Evolutionary conservation across 371 early-diverging fungal genomes (phyloP), one percentile per base, ranked within the genome.

Genomic region (Mortierella sp.): DNA sequence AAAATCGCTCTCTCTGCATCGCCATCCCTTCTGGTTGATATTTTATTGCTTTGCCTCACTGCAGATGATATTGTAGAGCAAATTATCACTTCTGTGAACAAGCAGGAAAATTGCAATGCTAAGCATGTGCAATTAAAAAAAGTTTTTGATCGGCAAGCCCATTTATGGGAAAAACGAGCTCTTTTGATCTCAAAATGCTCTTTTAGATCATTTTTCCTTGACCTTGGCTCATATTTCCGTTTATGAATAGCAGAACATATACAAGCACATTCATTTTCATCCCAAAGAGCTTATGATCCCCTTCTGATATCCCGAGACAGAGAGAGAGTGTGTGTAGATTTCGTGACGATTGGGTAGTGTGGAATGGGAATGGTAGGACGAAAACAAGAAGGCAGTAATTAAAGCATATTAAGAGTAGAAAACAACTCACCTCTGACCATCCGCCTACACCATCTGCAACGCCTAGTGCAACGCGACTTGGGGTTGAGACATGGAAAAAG

Each of bases 381-480:
- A 61, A n/a, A n/a, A 28, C 40, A 54, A 51, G 12, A 12, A 22
- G 19, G 19, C 22, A 32, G 51, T 26, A 23, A 28, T 10, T n/a
- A 3, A 28, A 28, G 28, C n/a, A 2, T 49, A 8, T 28, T 28
- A 12, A 8, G 51, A 47, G 28, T 51, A 5, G 22, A 22, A 13
- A 4, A 35, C 58, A 49, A 49, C 71, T 75, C 56, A 83, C 89
- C 63, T 89, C 86, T 62, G 88, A 75, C 92, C 92, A 92, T 31
- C 92, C 91, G 19, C 92, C 92, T 15, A 92, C 92, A 53, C 92
- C 92, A 69, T 92, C 92, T 0, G 92, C 92, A 9, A 92, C 90
- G 63, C 92, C 92, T 26, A 90, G 68, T 15, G 90, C 89, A 29
- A 90, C 80, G 13, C 90, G 87, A 34, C 85, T 83, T 5, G 88